These are phyloP conservation scores for Leptomonas pyrrhocoris DNA, from an alignment of 208 protist species.

Conservation along the genomic window DNA sequence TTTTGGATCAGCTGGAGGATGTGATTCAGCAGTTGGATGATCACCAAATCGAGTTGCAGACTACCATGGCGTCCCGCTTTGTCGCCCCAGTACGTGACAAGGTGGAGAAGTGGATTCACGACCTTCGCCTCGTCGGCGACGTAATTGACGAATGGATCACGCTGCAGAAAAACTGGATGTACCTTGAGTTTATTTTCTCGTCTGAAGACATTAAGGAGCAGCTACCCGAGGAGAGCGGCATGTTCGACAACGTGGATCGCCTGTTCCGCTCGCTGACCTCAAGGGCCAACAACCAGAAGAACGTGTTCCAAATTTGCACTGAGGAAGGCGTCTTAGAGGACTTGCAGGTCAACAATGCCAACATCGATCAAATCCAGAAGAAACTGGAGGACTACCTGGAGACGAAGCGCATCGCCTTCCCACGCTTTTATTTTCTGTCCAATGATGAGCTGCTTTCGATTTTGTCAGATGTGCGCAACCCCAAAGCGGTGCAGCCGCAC, in stretches of 20 bases:
- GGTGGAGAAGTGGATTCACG: conserved; percentile 91
- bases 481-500: conserved; percentile 95
- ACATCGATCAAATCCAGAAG: conserved; percentile 96
- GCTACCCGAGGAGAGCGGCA: conserved; percentile 88
- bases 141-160: conserved; percentile 96
- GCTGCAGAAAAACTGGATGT: conserved; percentile 97
- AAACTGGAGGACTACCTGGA: conserved; percentile 96
- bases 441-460: conserved; percentile 99
- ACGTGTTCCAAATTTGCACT: conserved; percentile 90
- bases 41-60: conserved; percentile 92
- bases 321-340: conserved; percentile 81
- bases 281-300: conserved; percentile 81
- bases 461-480: conserved; percentile 96
- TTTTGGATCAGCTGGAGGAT: conserved; percentile 91
- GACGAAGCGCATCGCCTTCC: conserved; percentile 96
- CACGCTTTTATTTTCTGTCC: conserved; percentile 98
- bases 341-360: conserved; percentile 80
- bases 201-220: conserved; percentile 97
- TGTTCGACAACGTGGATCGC: conserved; percentile 91
- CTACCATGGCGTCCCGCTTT: conserved; percentile 92
- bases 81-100: conserved; percentile 77
- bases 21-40: conserved; percentile 94
- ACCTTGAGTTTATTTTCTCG: conserved; percentile 98
- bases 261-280: conserved; percentile 91
- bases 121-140: conserved; percentile 82